Evolutionary conservation across 176 grass and related monocot species (phyloP).

Genomic region (Aegilops bicornis): DNA sequence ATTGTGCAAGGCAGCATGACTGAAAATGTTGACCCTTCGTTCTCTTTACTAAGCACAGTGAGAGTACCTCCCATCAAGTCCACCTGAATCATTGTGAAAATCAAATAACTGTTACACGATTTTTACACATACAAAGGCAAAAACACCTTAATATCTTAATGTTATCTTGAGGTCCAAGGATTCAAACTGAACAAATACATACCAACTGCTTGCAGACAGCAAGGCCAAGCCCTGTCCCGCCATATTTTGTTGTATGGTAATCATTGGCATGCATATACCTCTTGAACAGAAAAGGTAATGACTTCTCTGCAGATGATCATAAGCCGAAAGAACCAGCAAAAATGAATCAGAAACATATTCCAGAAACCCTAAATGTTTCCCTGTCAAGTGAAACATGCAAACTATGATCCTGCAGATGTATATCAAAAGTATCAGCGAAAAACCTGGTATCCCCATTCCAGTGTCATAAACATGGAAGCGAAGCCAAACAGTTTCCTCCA

Average conservation of each 20-base stretch:
- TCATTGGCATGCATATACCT: conserved; percentile 72
- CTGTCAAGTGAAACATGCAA: not conserved
- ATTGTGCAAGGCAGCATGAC: conserved; percentile 72
- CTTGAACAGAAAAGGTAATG: conserved; percentile 67
- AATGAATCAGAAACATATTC: conserved; percentile 22
- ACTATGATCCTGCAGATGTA: not conserved
- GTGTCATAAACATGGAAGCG: conserved; percentile 74
- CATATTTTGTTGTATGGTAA: conserved; percentile 78
- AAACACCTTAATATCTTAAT: not conserved
- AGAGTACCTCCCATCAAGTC: conserved; percentile 80
- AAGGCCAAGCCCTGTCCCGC: conserved; percentile 85
- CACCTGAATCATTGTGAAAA: conserved; percentile 55
- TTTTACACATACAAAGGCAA: not conserved
- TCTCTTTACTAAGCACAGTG: conserved; percentile 63
- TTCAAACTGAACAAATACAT: conserved; percentile 18
- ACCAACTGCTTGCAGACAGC: conserved; percentile 98
- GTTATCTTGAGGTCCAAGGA: not conserved
- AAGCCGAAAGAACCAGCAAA: conserved; percentile 14
- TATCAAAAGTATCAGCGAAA: conserved; percentile 33
- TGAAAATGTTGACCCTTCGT: conserved; percentile 76
- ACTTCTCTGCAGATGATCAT: conserved; percentile 60
- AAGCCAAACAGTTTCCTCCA: conserved; percentile 65
- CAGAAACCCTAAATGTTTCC: not conserved
- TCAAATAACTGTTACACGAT: not conserved
- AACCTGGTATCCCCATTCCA: conserved; percentile 95